Evolutionary conservation across 2,329 filamentous ascomycete genomes (phyloP).

Genomic region (Epichloe coenophiala): DNA sequence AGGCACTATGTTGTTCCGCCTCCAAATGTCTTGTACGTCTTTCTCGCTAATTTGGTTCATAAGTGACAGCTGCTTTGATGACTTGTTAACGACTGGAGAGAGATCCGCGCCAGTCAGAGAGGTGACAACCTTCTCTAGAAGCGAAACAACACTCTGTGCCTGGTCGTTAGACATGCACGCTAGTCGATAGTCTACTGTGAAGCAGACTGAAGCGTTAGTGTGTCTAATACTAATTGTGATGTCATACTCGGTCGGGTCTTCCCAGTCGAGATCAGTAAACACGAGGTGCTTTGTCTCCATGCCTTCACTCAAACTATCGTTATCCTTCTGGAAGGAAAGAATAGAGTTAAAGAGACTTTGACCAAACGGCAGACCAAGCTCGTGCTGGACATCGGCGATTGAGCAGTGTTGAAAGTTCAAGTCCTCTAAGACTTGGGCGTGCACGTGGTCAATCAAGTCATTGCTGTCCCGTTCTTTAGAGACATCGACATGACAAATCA

Average conservation of each 20-base stretch:
- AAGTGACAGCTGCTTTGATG: background rate
- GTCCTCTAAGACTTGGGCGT: conserved; percentile 30
- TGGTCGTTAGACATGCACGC: background rate
- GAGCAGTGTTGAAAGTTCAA: conserved; percentile 36
- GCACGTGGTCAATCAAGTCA: conserved; percentile 13
- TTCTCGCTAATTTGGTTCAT: background rate
- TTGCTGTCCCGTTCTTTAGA: background rate
- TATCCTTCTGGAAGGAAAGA: conserved; percentile 16
- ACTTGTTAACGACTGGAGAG: background rate
- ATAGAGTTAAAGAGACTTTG: conserved; percentile 18
- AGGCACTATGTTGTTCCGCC: background rate
- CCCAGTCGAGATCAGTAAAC: conserved; percentile 5
- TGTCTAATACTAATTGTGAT: conserved; percentile 12
- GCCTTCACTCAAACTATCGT: background rate
- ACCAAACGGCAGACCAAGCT: conserved; percentile 10
- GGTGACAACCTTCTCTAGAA: conserved; percentile 1
- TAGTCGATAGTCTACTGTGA: conserved; percentile 1
- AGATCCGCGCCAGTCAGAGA: background rate
- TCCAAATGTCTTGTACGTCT: conserved; percentile 1
- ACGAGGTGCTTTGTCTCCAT: background rate
- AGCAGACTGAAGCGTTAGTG: background rate
- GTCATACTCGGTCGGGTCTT: conserved; percentile 14
- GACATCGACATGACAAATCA: conserved; percentile 13
- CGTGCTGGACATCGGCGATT: conserved; percentile 29
- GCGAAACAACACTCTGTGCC: background rate